These are phyloP conservation scores for Glutinoglossum americanum DNA, from an alignment of 495 filamentous ascomycete genomes.

Conservation along the genomic window DNA sequence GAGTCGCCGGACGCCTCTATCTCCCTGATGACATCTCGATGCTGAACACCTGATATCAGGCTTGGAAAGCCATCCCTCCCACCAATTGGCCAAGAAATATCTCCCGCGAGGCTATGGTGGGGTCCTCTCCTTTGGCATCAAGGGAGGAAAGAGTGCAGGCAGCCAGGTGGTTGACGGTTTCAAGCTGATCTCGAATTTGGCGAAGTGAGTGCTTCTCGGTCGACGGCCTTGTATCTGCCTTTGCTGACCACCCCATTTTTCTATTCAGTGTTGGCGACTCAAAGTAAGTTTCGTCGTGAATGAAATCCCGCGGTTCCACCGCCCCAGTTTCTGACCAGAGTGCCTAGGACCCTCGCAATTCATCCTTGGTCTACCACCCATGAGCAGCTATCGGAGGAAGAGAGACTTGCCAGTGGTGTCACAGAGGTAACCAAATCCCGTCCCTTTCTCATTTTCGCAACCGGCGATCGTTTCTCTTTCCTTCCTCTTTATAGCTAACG, in stretches of 20 bases:
- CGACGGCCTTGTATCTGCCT: background rate
- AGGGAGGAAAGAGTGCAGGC: slow-evolving; percentile 64
- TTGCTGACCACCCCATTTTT: background rate
- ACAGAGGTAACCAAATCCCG: slow-evolving; percentile 33
- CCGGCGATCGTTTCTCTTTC: background rate
- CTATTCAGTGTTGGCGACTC: slow-evolving; percentile 34
- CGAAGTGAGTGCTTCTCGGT: slow-evolving; percentile 25
- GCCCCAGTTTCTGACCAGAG: background rate
- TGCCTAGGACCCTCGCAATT: slow-evolving; percentile 67
- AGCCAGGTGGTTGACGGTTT: slow-evolving; percentile 81
- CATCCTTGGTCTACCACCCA: slow-evolving; percentile 95
- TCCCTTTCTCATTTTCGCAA: background rate
- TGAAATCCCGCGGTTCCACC: background rate
- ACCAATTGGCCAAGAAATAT: slow-evolving; percentile 76
- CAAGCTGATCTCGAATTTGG: slow-evolving; percentile 84
- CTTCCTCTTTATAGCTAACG: background rate
- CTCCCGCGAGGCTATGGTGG: slow-evolving; percentile 74
- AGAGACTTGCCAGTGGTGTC: slow-evolving; percentile 61
- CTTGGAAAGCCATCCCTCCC: slow-evolving; percentile 57
- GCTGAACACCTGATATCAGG: slow-evolving; percentile 20
- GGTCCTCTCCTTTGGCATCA: slow-evolving; percentile 82
- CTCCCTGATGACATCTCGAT: background rate
- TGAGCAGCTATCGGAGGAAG: slow-evolving; percentile 73
- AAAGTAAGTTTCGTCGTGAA: slow-evolving; percentile 28
- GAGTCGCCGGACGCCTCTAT: background rate